Percentiles rank a stretch among this genome's conserved stretches.
These are phyloP conservation scores for Aspergillus amoenus DNA, from an alignment of 2,329 filamentous ascomycete species.

Conservation along the genomic window DNA sequence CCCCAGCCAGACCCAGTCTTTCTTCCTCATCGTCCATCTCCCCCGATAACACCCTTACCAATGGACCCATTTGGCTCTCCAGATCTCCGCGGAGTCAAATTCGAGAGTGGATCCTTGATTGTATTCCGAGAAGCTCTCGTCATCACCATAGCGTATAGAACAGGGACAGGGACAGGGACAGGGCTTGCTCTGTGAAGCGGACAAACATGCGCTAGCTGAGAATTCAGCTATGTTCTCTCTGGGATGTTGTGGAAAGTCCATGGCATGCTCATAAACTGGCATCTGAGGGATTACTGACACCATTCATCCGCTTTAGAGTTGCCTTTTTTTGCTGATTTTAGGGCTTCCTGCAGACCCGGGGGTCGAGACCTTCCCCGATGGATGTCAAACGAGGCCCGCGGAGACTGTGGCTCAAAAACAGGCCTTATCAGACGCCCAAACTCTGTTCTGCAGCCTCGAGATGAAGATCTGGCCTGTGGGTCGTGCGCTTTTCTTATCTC, in stretches of 20 bases:
- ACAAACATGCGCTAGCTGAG: neutral
- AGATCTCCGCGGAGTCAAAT: conserved; percentile 10
- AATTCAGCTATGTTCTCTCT: neutral
- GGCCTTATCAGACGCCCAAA: conserved; percentile 6
- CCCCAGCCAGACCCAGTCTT: conserved; percentile 5
- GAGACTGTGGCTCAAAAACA: conserved; percentile 6
- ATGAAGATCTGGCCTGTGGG: conserved; percentile 1
- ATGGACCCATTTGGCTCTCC: neutral
- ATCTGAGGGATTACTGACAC: neutral
- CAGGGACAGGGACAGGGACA: neutral
- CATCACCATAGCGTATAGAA: neutral
- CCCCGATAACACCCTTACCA: conserved; percentile 6
- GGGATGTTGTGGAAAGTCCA: neutral
- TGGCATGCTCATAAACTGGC: neutral
- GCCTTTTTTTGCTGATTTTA: neutral
- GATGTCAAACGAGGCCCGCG: neutral
- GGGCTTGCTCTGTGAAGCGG: neutral
- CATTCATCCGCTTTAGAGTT: neutral
- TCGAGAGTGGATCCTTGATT: neutral
- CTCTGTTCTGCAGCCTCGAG: neutral
- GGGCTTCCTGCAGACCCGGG: neutral
- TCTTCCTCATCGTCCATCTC: neutral
- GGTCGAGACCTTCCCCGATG: neutral
- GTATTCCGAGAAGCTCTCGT: neutral
- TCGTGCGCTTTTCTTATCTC: conserved; percentile 7